Evolutionary conservation across 257 asterid genomes (phyloP).

Genomic region (Voacanga thouarsii): DNA sequence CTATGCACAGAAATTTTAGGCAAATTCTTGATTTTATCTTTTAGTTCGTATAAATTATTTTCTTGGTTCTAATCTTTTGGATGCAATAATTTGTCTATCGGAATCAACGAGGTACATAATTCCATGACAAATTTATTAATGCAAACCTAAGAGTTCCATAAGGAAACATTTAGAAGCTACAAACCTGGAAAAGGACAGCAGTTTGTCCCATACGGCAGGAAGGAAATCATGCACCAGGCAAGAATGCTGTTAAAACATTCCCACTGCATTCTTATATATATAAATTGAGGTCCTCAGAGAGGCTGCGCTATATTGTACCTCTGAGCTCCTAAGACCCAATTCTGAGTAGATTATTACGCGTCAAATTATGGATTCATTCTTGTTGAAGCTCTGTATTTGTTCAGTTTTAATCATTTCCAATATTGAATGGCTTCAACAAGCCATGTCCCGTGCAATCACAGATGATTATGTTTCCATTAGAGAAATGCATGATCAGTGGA

Average conservation of each 20-base stretch:
- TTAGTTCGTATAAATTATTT: background rate
- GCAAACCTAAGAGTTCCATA: background rate
- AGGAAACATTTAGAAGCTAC: too few species aligned
- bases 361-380: background rate
- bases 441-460: conserved; percentile 4
- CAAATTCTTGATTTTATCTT: background rate
- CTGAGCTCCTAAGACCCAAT: background rate
- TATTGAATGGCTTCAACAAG: conserved; percentile 31
- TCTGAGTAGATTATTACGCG: background rate
- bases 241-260: background rate
- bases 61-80: background rate
- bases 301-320: background rate
- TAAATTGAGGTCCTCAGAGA: background rate
- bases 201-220: conserved; percentile 11
- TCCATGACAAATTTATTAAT: background rate
- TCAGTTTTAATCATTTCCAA: conserved; percentile 6
- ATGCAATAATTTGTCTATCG: too few species aligned
- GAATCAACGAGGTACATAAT: background rate
- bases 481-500: conserved; percentile 19
- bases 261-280: background rate
- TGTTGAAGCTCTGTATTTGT: conserved; percentile 3
- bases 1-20: background rate
- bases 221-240: background rate
- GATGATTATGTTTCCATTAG: conserved; percentile 11
- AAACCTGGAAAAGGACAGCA: background rate